Conservation (phyloP, 768 basidiomycete genomes). For the Glaciozyma antarctica region DNA sequence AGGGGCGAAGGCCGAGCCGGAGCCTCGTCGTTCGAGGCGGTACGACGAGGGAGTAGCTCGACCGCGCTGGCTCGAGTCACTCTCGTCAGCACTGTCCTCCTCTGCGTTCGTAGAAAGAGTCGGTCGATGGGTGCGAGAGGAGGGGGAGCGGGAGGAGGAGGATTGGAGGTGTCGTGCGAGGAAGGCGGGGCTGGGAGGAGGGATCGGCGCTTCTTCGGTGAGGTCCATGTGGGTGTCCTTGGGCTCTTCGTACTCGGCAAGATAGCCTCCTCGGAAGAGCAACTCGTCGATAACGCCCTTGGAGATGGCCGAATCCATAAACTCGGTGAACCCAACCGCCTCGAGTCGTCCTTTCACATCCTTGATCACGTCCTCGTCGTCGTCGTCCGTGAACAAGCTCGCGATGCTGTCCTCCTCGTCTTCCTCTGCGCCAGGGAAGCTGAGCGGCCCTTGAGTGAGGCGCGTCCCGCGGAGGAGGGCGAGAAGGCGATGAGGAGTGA, state of each 20-base stretch:
- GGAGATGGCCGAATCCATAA: slow-evolving; percentile 83
- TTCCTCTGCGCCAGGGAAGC: slow-evolving; percentile 5
- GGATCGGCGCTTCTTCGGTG: slow-evolving; percentile 10
- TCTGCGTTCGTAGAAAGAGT: slow-evolving; percentile 19
- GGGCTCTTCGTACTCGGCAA: slow-evolving; percentile 29
- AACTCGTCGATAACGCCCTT: slow-evolving; percentile 77
- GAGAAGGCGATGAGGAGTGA: slow-evolving; percentile 72
- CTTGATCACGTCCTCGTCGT: no score
- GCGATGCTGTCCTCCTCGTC: slow-evolving; percentile 31
- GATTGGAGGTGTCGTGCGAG: slow-evolving; percentile 20
- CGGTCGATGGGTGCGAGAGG: not conserved
- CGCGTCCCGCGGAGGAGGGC: slow-evolving; percentile 34
- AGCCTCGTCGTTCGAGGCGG: not conserved
- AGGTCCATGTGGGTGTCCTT: slow-evolving; percentile 19
- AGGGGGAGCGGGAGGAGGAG: slow-evolving; percentile 24
- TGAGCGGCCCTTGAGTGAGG: not conserved
- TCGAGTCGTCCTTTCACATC: slow-evolving; percentile 12
- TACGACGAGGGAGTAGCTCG: not conserved
- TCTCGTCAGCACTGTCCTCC: slow-evolving; percentile 11
- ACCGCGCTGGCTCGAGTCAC: not conserved
- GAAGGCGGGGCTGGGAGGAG: slow-evolving; percentile 3
- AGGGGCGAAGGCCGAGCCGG: not conserved
- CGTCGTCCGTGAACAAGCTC: slow-evolving; percentile 26
- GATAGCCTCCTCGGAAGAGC: slow-evolving; percentile 62
- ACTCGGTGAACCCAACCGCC: slow-evolving; percentile 87